These are phyloP conservation scores for Xerocomus cyaneibrunnescens DNA, from an alignment of 1,284 basidiomycete species.

Conservation along the genomic window DNA sequence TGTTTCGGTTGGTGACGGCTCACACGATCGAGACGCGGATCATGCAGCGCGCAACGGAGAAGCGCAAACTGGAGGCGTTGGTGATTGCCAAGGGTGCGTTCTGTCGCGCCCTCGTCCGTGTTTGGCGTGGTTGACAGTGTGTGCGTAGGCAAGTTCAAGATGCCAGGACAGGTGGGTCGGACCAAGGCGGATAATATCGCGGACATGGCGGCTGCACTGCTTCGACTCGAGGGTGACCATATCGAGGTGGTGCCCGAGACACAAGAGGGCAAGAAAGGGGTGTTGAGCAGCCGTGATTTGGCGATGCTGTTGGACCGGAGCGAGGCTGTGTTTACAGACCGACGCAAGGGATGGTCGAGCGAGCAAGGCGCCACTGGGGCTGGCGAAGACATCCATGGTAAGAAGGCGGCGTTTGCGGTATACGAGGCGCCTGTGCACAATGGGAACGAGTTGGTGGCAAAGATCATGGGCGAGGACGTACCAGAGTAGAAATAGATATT, in stretches of 20 bases:
- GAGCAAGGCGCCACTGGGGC: constrained; percentile 20
- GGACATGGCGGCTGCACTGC: constrained; percentile 79
- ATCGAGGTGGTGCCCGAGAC: constrained; percentile 84
- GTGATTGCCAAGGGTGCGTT: constrained; percentile 85
- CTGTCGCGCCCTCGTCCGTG: neutral
- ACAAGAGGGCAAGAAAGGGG: constrained; percentile 59
- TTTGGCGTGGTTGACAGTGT: neutral
- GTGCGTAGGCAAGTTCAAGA: constrained; percentile 72
- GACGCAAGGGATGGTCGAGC: constrained; percentile 77
- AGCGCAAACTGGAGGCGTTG: constrained; percentile 87
- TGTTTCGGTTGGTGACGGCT: constrained; percentile 84
- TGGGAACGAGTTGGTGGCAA: constrained; percentile 72
- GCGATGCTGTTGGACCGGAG: constrained; percentile 81
- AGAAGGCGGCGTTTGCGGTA: constrained; percentile 77
- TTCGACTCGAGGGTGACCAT: constrained; percentile 84
- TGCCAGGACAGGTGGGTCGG: constrained; percentile 48
- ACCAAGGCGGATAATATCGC: constrained; percentile 63
- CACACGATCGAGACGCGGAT: constrained; percentile 93
- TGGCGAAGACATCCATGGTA: constrained; percentile 20
- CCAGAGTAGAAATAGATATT: constrained; percentile 10
- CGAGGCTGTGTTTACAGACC: constrained; percentile 73
- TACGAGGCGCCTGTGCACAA: constrained; percentile 72
- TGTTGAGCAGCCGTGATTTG: constrained; percentile 82
- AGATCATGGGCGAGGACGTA: constrained; percentile 59
- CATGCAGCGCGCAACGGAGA: constrained; percentile 86